Evolutionary conservation across 225 moss, liverwort and hornwort genomes (phyloP).

Genomic region (Asterella californica): DNA sequence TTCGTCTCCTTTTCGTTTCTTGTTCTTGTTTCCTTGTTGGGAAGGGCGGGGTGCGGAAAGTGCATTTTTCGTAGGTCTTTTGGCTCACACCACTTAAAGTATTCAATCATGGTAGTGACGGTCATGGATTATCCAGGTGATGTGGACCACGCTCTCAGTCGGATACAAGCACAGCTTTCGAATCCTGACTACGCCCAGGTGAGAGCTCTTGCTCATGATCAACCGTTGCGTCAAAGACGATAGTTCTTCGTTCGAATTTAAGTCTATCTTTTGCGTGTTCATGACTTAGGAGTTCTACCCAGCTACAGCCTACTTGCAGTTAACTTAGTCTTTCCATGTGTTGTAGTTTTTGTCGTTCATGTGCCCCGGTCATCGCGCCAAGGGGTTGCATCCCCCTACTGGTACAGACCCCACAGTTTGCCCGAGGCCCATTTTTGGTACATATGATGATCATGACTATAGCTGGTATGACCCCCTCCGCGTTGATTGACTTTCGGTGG

Average conservation of each 20-base stretch:
- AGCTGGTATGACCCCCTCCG: constrained; percentile 36
- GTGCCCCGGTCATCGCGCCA: constrained; percentile 53
- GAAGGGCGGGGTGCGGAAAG: background rate
- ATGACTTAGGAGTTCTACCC: background rate
- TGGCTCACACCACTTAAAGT: no score
- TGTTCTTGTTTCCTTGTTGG: background rate
- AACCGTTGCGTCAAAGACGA: background rate
- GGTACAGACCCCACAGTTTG: constrained; percentile 48
- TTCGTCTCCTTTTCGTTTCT: background rate
- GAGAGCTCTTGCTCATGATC: background rate
- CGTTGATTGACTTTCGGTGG: background rate
- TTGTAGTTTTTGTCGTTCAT: constrained; percentile 52
- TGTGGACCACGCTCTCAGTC: constrained; percentile 47
- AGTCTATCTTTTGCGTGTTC: background rate
- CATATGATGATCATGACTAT: constrained; percentile 57
- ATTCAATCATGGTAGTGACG: background rate
- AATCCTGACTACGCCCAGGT: constrained; percentile 56
- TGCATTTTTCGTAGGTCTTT: background rate
- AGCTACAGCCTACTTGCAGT: background rate
- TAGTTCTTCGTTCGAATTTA: background rate
- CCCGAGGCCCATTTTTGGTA: constrained; percentile 51
- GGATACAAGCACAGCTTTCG: constrained; percentile 47
- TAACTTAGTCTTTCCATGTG: background rate
- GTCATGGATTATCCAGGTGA: constrained; percentile 29
- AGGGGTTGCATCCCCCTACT: constrained; percentile 49